Percentiles rank a stretch among this genome's conserved stretches.
phyloP scores from a whole-genome alignment of 2,329 filamentous ascomycete genomes.

The Ophiocordyceps unilateralis region DNA sequence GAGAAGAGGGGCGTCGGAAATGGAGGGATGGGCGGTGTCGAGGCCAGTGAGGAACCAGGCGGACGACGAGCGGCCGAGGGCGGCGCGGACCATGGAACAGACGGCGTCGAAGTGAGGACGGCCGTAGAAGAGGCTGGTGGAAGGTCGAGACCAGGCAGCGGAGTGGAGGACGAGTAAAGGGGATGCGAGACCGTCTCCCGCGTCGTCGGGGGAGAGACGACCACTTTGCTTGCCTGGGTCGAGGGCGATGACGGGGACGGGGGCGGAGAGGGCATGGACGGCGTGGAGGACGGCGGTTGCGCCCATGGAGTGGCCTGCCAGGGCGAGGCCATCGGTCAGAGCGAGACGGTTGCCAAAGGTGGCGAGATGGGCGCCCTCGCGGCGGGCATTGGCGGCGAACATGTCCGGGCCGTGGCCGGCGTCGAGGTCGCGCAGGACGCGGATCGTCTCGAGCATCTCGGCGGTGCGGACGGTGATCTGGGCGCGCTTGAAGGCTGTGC shows the following conservation, averaged over 20 bases:
- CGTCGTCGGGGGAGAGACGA: constrained; percentile 20
- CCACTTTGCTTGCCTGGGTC: constrained; percentile 51
- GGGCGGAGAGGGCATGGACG: constrained; percentile 25
- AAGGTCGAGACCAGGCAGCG: constrained; percentile 40
- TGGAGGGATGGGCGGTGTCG: constrained; percentile 41
- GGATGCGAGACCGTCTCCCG: constrained; percentile 27
- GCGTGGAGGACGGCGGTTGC: constrained; percentile 46
- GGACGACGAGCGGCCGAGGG: constrained; percentile 24
- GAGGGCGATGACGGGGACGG: constrained; percentile 38
- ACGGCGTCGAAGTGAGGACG: constrained; percentile 49
- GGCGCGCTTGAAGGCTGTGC: constrained; percentile 22
- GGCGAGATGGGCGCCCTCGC: constrained; percentile 26
- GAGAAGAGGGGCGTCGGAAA: constrained; percentile 49
- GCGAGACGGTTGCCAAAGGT: constrained; percentile 37
- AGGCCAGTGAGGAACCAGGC: constrained; percentile 38
- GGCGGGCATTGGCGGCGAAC: constrained; percentile 24
- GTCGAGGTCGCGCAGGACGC: constrained; percentile 22
- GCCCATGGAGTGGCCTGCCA: constrained; percentile 49
- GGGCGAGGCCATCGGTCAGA: constrained; percentile 28
- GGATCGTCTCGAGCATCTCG: constrained; percentile 28
- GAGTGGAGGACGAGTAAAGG: constrained; percentile 46
- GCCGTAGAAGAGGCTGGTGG: constrained; percentile 40
- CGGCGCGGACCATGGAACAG: constrained; percentile 31
- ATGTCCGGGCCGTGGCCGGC: constrained; percentile 17
- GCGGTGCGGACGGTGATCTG: constrained; percentile 33